Evolutionary conservation across 129 eudicot genomes (phyloP).

Genomic region (Heracleum sosnowskyi): DNA sequence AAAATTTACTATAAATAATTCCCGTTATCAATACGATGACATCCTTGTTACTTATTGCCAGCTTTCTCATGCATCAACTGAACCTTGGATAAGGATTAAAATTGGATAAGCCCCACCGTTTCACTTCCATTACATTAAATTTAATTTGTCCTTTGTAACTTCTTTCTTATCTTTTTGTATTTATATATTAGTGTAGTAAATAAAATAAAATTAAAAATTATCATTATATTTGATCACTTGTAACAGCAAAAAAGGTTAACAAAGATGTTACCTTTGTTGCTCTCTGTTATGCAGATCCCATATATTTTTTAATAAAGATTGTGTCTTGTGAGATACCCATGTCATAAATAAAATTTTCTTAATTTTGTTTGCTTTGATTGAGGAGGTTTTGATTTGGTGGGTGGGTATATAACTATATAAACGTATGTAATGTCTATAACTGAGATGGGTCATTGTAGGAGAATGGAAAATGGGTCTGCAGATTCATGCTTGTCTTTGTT

Average conservation of each 20-base stretch:
- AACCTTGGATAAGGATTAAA: not conserved
- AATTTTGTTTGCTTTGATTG: not conserved
- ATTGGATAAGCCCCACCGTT: not conserved
- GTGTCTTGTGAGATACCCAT: not conserved
- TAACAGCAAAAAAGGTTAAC: not conserved
- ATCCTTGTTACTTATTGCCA: not conserved
- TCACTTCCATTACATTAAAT: not conserved
- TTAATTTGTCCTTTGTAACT: not conserved
- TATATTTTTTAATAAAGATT: not conserved
- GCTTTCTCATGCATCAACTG: not conserved
- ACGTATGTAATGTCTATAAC: not conserved
- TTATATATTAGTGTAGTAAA: no score
- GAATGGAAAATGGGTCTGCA: not conserved
- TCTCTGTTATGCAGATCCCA: not conserved
- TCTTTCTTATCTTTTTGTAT: not conserved
- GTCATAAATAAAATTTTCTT: not conserved
- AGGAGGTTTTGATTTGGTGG: not conserved
- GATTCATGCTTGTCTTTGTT: not conserved
- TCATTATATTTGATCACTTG: not conserved
- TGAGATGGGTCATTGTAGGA: not conserved
- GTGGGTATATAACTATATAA: not conserved
- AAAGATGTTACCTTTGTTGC: not conserved
- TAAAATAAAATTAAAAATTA: not conserved
- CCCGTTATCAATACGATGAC: no score
- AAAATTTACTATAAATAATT: no score